These are phyloP conservation scores for Microdochium paspali DNA, from an alignment of 2,329 filamentous ascomycete genomes.

Conservation along the genomic window DNA sequence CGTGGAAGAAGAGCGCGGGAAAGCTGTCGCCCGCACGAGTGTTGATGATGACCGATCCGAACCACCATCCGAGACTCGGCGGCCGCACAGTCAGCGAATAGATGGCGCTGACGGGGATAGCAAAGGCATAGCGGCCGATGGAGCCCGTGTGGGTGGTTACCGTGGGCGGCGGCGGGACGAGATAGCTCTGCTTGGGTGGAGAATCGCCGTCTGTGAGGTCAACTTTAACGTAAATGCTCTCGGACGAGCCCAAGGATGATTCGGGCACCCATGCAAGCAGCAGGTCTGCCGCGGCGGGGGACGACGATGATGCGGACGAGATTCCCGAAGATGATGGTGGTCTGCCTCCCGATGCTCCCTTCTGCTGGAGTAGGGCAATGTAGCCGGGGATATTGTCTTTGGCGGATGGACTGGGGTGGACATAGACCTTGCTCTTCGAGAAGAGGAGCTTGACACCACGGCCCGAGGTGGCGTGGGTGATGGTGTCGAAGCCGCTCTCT, in stretches of 20 bases:
- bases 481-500: conserved; percentile 89
- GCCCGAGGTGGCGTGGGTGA: conserved; percentile 68
- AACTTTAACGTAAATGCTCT: conserved; percentile 89
- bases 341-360: conserved; percentile 36
- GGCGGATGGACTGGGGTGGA: conserved; percentile 84
- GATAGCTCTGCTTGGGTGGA: conserved; percentile 75
- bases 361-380: conserved; percentile 88
- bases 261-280: conserved; percentile 93
- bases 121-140: conserved; percentile 79
- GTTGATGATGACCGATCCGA: conserved; percentile 91
- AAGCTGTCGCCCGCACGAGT: conserved; percentile 85
- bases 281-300: conserved; percentile 46
- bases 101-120: conserved; percentile 79
- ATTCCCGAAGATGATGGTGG: conserved; percentile 32
- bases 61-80: conserved; percentile 97
- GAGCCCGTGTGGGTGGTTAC: conserved; percentile 66
- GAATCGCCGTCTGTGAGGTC: conserved; percentile 76
- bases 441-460: conserved; percentile 88
- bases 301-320: conserved; percentile 32
- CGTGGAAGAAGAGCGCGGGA: conserved; percentile 93
- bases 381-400: conserved; percentile 96
- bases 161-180: conserved; percentile 85
- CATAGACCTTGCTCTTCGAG: conserved; percentile 98
- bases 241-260: conserved; percentile 73
- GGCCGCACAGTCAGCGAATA: conserved; percentile 86